Base-by-base conservation (phyloP, 768 basidiomycete species). In the Chalciporus piperatus region DNA sequence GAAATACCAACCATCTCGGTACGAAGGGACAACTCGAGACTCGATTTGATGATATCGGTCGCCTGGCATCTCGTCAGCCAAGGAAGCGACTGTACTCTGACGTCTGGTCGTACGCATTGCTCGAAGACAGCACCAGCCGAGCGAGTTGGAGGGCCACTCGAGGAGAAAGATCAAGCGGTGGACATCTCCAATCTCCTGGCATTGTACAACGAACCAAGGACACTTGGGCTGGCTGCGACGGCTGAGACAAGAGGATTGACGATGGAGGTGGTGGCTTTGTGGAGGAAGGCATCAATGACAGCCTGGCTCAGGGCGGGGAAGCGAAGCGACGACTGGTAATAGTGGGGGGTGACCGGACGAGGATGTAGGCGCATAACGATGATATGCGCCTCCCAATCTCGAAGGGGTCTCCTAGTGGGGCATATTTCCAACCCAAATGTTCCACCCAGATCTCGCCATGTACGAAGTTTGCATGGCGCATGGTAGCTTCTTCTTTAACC, bases 381-480 rank as follows among this genome's bases (percentile, higher is more conserved):
- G 83, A 78, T 22, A 92, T 74, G 14, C 83, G 74, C 46, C 79
- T 75, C 17, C 86, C 87, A 42, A 98, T 86, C 71, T 92, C 88
- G 61, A 91, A 95, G 35, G 88, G 79, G 62, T 92, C 88, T 5
- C 86, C 85, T 12, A 94, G 74, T 49, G 86, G 85, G 4, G 75
- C 74, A 57, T 93, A 97, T 65, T 89, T 89, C 94, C 94, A 98
- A 3, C 83, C 81, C 35, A 83, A 65, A 66, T 92, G 88, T 59
- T 88, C 86, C 1, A 87, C 80, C 94, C 94, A 98, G 17, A 96
- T 83, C 64, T 95, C 89, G 9, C 82, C 80, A 60, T 93, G 90
- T 9, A 95, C 79, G 55, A 94, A 92, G 5, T 76, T 76, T 12
- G 83, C 76, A 0, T 89, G 92, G 30, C 89, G 83, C 43, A 89